Evolutionary conservation across 768 basidiomycete genomes (phyloP), one percentile per base, ranked within the genome.

Genomic region (Daedalea quercina): DNA sequence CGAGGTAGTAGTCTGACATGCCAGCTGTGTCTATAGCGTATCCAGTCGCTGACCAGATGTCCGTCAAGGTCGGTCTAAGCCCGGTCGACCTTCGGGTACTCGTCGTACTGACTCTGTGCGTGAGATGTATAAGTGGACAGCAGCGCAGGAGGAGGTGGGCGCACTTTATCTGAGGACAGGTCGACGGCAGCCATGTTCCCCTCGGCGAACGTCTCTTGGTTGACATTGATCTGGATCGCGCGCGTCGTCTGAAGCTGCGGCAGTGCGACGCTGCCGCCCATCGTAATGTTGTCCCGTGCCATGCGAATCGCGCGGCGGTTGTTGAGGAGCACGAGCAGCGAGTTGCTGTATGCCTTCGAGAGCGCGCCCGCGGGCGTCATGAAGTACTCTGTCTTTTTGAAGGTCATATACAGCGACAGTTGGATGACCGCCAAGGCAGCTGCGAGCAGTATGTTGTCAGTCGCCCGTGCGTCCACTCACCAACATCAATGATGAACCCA

Each of bases 321-420:
- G 45, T 47, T 47, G 25, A 47, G 45, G 24, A 47, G 25, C 48
- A 50, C 48, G 22, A 50, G 48, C 19, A 50, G 33, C 15, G 34
- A 37, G 48, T 50, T 50, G 34, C 34, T 41, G 33, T 50, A 50
- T 17, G 33, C 26, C 48, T 50, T 50, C 12, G 48, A 50, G 22
- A 50, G 33, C 17, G 33, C 20, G 28, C 26, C 22, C 6, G 48
- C 26, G 8, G 48, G 48, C 17, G 33, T 33, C 26, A 50, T 35
- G 37, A 31, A 33, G 33, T 35, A 50, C 26, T 33, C 22, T 31
- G 26, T 50, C 15, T 50, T 15, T n/a, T 50, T 41, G 48, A 50
- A 50, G 11, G 13, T 22, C 3, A 35, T 17, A 33, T 31, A 50
- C 34, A 50, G 26, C 2, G 48, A 35, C 19, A 50, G 33, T n/a